Evolutionary conservation across 2,329 filamentous ascomycete genomes (phyloP), one percentile per base, ranked within the genome.

Genomic region (Cladosporium sp.): DNA sequence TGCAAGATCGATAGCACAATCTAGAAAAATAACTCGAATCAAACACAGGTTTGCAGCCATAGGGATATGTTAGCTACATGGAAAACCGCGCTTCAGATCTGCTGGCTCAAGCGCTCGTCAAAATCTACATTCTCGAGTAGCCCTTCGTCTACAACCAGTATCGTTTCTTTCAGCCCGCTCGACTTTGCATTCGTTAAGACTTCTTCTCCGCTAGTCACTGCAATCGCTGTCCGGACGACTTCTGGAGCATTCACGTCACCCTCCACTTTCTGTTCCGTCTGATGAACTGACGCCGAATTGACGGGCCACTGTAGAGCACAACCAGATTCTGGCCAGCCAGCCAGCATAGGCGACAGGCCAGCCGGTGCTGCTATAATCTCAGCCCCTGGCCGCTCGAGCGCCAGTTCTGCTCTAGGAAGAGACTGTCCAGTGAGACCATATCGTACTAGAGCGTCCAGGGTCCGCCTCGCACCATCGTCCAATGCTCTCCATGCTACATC

Each of bases 401-500:
- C 20, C 39, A 41, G 20, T 7, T 8, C 2, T 2, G 0, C 39
- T 27, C 17, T 22, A 42, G 39, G 39, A 3, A 42, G 22, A 27
- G 39, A 22, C 13, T 29, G 39, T 4, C 20, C 39, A 42, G 20
- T 7, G 3, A 42, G 19, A 7, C 19, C 2, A 6, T 27, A 3
- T 9, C 42, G 27, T 44, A 44, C 32, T 15, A 44, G 15, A 11
- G 2, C 15, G 15, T 44, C 19, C 42, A 44, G 12, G 27, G 27
- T 44, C 27, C 2, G 42, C 27, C 42, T 44, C 2, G 42, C 42
- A 34, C 8, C 13, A 2, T 3, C 27, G 15, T 44, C 27, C 15
- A 44, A 9, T 9, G 27, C 42, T 44, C 15, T 2, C 42, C 42
- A 44, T 44, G 29, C 42, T 22, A 44, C 42, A 4, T 44, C 42